Evolutionary conservation across 306 rosid species (phyloP).

Genomic region (Acmispon strigosus): DNA sequence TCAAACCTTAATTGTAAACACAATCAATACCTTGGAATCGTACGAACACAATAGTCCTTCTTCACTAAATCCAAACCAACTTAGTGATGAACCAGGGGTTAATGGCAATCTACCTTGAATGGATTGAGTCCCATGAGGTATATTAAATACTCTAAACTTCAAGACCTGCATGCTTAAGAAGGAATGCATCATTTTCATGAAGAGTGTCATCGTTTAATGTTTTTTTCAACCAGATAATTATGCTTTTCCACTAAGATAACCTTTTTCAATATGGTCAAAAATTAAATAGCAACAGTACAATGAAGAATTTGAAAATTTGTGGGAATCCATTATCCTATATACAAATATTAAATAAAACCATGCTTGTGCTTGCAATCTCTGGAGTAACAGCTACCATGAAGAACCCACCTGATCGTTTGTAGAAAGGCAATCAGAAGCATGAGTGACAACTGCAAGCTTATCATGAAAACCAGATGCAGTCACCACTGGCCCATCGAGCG

Average conservation of each 20-base stretch:
- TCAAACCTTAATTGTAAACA: background rate
- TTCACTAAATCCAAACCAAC: constrained; percentile 93
- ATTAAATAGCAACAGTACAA: background rate
- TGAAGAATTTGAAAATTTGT: background rate
- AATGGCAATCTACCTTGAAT: constrained; percentile 66
- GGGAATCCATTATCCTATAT: background rate
- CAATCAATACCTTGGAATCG: constrained; percentile 72
- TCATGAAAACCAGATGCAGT: constrained; percentile 89
- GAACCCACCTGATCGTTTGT: constrained; percentile 73
- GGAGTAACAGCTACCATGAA: background rate
- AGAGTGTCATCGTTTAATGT: background rate
- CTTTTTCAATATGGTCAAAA: background rate
- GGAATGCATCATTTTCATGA: constrained; percentile 5
- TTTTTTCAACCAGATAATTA: background rate
- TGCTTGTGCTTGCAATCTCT: background rate
- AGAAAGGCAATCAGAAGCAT: constrained; percentile 63
- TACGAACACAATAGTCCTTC: constrained; percentile 77
- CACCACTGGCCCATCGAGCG: constrained; percentile 84
- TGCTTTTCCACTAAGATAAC: background rate
- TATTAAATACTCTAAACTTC: constrained; percentile 61
- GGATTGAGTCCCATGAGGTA: constrained; percentile 46
- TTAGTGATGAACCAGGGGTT: constrained; percentile 76
- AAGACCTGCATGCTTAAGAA: constrained; percentile 48
- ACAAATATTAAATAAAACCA: background rate
- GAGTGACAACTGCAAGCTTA: constrained; percentile 79